Evolutionary conservation across 2,329 filamentous ascomycete species (phyloP).

Genomic region (Neospermospora avenae): DNA sequence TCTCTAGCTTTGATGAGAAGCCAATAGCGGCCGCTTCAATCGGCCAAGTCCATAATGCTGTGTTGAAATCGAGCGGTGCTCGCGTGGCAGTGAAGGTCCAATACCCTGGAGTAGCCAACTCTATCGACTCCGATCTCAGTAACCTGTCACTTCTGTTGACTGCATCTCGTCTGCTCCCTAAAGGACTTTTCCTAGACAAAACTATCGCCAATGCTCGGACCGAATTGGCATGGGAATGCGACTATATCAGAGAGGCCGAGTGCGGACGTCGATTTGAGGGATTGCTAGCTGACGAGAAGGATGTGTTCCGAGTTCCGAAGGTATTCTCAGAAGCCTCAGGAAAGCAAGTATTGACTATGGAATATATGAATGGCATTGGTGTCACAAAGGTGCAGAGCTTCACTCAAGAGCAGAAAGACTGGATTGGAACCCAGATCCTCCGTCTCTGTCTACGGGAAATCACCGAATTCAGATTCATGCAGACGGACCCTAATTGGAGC

Average conservation of each 20-base stretch:
- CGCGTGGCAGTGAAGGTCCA: constrained; percentile 94
- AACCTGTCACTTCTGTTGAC: constrained; percentile 89
- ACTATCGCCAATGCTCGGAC: constrained; percentile 93
- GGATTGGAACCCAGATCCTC: constrained; percentile 93
- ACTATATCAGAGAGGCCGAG: constrained; percentile 85
- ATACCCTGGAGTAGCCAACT: constrained; percentile 92
- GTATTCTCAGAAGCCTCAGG: constrained; percentile 78
- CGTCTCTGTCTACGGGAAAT: constrained; percentile 91
- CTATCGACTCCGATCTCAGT: constrained; percentile 93
- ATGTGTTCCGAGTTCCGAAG: constrained; percentile 75
- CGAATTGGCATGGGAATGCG: constrained; percentile 95
- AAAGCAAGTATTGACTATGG: constrained; percentile 85
- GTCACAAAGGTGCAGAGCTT: constrained; percentile 79
- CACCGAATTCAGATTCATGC: constrained; percentile 95
- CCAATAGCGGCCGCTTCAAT: constrained; percentile 96
- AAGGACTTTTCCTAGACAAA: constrained; percentile 90
- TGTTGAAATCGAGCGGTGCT: constrained; percentile 69
- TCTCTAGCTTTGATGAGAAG: constrained; percentile 79
- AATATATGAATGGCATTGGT: constrained; percentile 80
- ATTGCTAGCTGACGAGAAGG: constrained; percentile 70
- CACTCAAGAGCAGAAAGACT: constrained; percentile 81
- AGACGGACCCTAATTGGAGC: constrained; percentile 99
- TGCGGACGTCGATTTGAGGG: constrained; percentile 73
- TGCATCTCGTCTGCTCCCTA: constrained; percentile 84
- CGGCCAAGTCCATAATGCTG: constrained; percentile 88